Percentiles rank a stretch among this genome's conserved stretches.
Evolutionary conservation across 73 alveolate species (phyloP).

Genomic region (Breviolum minutum): DNA sequence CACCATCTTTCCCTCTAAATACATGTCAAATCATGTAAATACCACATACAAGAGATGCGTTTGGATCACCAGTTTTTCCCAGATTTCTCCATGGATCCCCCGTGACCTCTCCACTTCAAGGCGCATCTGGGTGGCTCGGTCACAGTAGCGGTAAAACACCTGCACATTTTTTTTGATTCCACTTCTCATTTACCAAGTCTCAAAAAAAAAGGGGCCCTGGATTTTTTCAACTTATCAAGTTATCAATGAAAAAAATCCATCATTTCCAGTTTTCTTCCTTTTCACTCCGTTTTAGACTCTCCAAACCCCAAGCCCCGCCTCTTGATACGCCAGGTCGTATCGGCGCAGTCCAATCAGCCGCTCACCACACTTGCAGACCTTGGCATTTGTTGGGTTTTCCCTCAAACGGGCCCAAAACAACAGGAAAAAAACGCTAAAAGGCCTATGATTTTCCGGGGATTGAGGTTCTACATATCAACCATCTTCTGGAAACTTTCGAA

Average conservation of each 20-base stretch:
- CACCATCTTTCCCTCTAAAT: not conserved
- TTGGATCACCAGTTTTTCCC: not conserved
- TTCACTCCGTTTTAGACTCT: not conserved
- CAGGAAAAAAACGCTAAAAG: not conserved
- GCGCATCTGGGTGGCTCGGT: conserved; percentile 81
- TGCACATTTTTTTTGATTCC: not conserved
- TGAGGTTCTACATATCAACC: not conserved
- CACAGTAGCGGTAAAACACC: conserved; percentile 89
- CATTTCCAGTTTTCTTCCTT: not conserved
- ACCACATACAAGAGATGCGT: not conserved
- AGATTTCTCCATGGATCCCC: no score
- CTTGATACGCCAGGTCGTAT: conserved; percentile 62
- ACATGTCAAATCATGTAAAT: not conserved
- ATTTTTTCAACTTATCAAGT: not conserved
- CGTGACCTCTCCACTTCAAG: conserved; percentile 22
- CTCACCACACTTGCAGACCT: conserved; percentile 88
- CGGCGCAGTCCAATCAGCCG: conserved; percentile 64
- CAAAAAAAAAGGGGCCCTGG: not conserved
- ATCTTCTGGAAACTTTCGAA: not conserved
- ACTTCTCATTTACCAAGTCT: not conserved
- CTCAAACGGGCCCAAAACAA: not conserved
- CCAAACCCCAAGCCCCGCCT: not conserved
- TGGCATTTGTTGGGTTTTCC: no score
- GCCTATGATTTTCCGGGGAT: not conserved
- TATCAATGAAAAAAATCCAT: not conserved